phyloP scores from a whole-genome alignment of 495 filamentous ascomycete species.

The Xylaria telfairii region DNA sequence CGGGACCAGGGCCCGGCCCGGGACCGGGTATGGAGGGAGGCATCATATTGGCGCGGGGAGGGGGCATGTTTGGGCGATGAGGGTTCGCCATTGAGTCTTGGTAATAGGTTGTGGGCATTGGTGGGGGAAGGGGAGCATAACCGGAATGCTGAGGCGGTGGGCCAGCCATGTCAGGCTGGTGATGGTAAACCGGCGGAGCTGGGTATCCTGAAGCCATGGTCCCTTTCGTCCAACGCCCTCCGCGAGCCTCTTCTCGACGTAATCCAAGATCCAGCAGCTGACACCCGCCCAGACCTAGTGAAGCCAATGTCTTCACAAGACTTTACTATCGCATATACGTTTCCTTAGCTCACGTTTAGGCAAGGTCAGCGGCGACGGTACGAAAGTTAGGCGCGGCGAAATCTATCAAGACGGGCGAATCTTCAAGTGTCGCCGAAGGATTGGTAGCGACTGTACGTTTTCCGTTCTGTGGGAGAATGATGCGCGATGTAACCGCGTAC shows the following conservation, averaged over 20 bases:
- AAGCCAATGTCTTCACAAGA: slow-evolving; percentile 6
- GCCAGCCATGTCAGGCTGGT: slow-evolving; percentile 39
- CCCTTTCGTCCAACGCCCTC: slow-evolving; percentile 21
- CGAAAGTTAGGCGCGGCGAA: not conserved
- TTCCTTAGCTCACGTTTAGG: not conserved
- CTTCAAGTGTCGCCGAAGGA: not conserved
- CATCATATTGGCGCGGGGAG: slow-evolving; percentile 41
- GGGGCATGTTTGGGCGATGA: slow-evolving; percentile 42
- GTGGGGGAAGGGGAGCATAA: slow-evolving; percentile 41
- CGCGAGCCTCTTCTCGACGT: slow-evolving; percentile 11
- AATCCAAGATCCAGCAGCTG: slow-evolving; percentile 20
- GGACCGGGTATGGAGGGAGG: slow-evolving; percentile 41
- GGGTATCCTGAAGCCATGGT: slow-evolving; percentile 44
- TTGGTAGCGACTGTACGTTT: not conserved
- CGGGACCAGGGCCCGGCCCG: slow-evolving; percentile 34
- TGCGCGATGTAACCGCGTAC: slow-evolving; percentile 20
- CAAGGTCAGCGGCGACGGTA: not conserved
- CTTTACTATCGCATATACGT: slow-evolving; percentile 15
- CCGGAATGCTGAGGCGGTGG: slow-evolving; percentile 39
- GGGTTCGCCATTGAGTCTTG: slow-evolving; percentile 41
- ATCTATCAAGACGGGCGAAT: not conserved
- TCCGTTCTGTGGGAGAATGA: not conserved
- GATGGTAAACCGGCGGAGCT: slow-evolving; percentile 41
- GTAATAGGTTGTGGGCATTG: slow-evolving; percentile 38
- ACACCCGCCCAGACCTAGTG: slow-evolving; percentile 3